Percentiles rank a stretch among this genome's conserved stretches.
phyloP scores from a whole-genome alignment of 495 filamentous ascomycete species.

The Lentithecium fluviatile region DNA sequence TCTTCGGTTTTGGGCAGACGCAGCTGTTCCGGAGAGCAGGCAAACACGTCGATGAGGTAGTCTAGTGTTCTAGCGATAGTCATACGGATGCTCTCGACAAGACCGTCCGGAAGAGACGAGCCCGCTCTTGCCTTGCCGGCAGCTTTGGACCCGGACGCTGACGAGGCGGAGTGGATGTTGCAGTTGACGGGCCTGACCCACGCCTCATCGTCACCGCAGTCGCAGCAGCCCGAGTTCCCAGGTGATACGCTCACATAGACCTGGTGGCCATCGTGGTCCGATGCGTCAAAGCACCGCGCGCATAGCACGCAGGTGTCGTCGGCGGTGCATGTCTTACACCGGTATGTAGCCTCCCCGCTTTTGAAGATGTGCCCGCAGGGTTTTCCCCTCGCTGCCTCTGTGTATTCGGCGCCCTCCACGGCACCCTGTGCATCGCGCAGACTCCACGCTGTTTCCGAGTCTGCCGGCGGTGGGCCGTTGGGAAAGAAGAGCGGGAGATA shows the following conservation, averaged over 20 bases:
- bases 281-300: conserved; percentile 78
- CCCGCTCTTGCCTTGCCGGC: conserved; percentile 66
- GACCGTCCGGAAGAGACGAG: conserved; percentile 64
- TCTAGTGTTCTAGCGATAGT: conserved; percentile 84
- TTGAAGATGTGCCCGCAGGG: conserved; percentile 98
- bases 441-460: conserved; percentile 60
- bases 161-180: conserved; percentile 77
- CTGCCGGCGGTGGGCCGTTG: conserved; percentile 56
- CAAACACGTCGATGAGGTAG: conserved; percentile 95
- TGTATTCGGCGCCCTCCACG: conserved; percentile 90
- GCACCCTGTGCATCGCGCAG: conserved; percentile 85
- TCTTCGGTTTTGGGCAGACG: conserved; percentile 78
- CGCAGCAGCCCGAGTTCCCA: conserved; percentile 93
- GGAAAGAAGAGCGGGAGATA: conserved; percentile 79
- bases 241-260: conserved; percentile 81
- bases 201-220: conserved; percentile 92
- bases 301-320: conserved; percentile 56
- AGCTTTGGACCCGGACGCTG: conserved; percentile 47
- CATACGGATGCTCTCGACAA: conserved; percentile 70
- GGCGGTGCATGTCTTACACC: conserved; percentile 88
- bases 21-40: conserved; percentile 93
- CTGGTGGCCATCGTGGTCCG: conserved; percentile 90
- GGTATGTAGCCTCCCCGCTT: conserved; percentile 85
- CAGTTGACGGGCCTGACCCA: conserved; percentile 87
- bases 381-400: conserved; percentile 84